Conservation (phyloP, 2,329 filamentous ascomycete genomes). For the Scedosporium apiospermum region DNA sequence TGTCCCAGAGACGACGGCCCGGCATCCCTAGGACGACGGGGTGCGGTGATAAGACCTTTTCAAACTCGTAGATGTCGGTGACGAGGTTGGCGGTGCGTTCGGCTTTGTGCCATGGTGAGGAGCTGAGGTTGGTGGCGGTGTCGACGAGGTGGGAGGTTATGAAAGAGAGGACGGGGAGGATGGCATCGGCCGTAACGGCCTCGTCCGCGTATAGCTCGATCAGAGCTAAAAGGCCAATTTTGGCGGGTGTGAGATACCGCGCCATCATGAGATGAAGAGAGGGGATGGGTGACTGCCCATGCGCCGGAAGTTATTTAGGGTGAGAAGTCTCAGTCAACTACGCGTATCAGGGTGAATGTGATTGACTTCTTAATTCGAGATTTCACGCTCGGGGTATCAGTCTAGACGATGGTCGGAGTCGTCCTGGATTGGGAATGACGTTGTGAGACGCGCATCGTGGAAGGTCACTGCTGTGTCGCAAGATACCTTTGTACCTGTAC, state of each 20-base stretch:
- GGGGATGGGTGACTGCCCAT: neutral
- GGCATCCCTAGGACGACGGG: slow-evolving; percentile 50
- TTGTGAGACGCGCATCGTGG: too few species aligned
- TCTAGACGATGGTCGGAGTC: too few species aligned
- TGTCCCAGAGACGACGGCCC: slow-evolving; percentile 77
- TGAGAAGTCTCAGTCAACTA: too few species aligned
- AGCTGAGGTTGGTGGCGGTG: slow-evolving; percentile 18
- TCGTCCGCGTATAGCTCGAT: slow-evolving; percentile 73
- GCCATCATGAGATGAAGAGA: slow-evolving; percentile 44
- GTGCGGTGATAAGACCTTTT: slow-evolving; percentile 44
- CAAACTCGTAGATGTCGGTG: slow-evolving; percentile 47
- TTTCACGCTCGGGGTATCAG: too few species aligned
- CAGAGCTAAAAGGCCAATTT: slow-evolving; percentile 72
- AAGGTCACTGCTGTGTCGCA: too few species aligned
- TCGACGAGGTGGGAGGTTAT: slow-evolving; percentile 62
- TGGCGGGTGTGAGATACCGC: slow-evolving; percentile 80
- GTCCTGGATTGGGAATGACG: too few species aligned
- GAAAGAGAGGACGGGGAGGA: slow-evolving; percentile 69
- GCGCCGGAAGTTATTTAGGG: neutral
- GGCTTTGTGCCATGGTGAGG: slow-evolving; percentile 35
- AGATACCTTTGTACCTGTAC: too few species aligned
- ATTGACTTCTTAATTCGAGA: neutral
- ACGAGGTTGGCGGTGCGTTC: slow-evolving; percentile 42
- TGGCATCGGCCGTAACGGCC: slow-evolving; percentile 57
- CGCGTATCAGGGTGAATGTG: neutral